Evolutionary conservation across 768 basidiomycete species (phyloP), one percentile per base, ranked within the genome.

Genomic region (Lepiota brunneoincarnata): DNA sequence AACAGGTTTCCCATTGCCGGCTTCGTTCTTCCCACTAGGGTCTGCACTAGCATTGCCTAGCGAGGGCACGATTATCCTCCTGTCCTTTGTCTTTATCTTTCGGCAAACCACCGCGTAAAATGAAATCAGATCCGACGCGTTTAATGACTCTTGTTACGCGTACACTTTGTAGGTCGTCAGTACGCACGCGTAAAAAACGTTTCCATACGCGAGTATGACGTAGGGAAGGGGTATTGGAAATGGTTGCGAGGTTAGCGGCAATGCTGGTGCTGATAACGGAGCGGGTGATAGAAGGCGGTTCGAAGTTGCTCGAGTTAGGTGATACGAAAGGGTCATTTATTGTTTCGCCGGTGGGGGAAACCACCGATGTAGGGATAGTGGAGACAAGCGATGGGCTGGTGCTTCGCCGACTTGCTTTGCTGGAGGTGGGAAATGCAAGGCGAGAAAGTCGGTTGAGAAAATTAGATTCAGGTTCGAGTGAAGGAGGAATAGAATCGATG

Each of bases 91-190:
- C 49, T 17, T 64, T 70, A 21, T 67, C 70, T 21, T 72, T 70
- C 47, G 61, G 38, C 23, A 61, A 51, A 26, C 64, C 63, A 40
- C 80, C 72, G 50, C 93, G 91, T 10, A 84, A 84, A 9, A 88
- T 89, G 18, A 92, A 73, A 71, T 95, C 93, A 40, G 89, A 91
- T 51, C 91, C 76, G 18, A 91, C 89, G 23, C 90, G 84, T 73
- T 93, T 92, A 70, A 94, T 89, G 3, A 91, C 88, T 58, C 91
- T 79, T 72, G 94, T 91, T 37, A 89, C 84, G 40, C 92, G 83
- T 5, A 86, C 86, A 61, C 91, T 93, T 73, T 94, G 86, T 46
- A 95, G 69, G 68, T 96, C 93, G 63, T 95, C 93, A 2, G 84
- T 87, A 52, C 93, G 80, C 6, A 93, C 90, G 42, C 84, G 77